phyloP scores from a whole-genome alignment of 768 basidiomycete species.

The Auriscalpium orientale region DNA sequence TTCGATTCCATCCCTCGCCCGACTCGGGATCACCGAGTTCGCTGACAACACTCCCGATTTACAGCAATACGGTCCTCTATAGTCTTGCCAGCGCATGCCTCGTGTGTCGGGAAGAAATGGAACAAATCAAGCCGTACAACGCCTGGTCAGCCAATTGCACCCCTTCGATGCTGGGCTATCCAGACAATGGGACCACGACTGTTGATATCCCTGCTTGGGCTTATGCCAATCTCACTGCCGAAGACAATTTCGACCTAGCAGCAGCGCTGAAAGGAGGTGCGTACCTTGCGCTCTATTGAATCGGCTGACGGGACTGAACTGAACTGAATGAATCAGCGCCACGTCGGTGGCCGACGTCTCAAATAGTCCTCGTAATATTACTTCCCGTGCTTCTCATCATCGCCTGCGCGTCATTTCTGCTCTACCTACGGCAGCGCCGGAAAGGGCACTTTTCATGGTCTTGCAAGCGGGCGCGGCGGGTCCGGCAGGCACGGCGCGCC shows the following conservation, averaged over 20 bases:
- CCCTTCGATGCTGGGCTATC: background rate
- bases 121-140: background rate
- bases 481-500: background rate
- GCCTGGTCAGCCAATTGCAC: background rate
- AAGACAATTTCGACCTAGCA: background rate
- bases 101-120: background rate
- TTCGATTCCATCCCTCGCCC: background rate
- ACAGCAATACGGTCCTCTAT: background rate
- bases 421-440: background rate
- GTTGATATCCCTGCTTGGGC: constrained; percentile 1
- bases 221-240: background rate
- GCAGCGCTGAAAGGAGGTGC: constrained; percentile 4
- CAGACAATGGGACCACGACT: background rate
- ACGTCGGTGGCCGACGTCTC: background rate
- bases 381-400: background rate
- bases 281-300: background rate
- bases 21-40: background rate
- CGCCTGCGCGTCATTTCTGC: background rate
- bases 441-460: background rate
- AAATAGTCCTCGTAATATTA: background rate
- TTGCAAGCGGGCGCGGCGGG: background rate
- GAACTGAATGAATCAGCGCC: background rate
- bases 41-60: background rate
- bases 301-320: background rate
- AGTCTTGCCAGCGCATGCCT: background rate